Percentiles rank a stretch among this genome's conserved stretches.
These are phyloP conservation scores for Colletotrichum limetticola DNA, from an alignment of 2,329 filamentous ascomycete genomes.

Conservation along the genomic window DNA sequence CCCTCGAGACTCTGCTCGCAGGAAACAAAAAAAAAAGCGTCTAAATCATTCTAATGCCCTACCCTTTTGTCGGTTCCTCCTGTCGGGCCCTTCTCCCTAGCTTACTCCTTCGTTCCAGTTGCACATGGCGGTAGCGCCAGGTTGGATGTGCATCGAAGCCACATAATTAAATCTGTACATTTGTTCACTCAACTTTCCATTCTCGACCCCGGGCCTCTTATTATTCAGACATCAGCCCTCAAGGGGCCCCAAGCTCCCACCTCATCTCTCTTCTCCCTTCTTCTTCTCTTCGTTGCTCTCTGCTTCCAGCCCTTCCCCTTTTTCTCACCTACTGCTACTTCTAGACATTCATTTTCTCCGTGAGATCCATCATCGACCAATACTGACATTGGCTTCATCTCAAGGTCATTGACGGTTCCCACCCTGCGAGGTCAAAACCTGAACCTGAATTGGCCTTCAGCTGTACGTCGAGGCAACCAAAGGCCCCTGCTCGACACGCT, in stretches of 20 bases:
- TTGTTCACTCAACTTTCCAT: conserved; percentile 18
- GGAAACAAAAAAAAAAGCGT: not conserved
- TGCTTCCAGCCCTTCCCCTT: not conserved
- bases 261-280: not conserved
- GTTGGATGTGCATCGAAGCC: conserved; percentile 29
- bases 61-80: not conserved
- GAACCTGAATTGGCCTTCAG: not conserved
- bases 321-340: not conserved
- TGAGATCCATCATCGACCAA: not conserved
- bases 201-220: conserved; percentile 27
- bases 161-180: conserved; percentile 33
- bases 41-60: not conserved
- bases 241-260: conserved; percentile 5
- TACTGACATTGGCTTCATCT: not conserved
- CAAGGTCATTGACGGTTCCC: not conserved
- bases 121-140: conserved; percentile 22
- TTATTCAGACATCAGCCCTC: conserved; percentile 20
- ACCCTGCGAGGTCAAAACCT: not conserved
- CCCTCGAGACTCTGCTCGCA: not conserved
- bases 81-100: conserved; percentile 4
- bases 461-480: conserved; percentile 8
- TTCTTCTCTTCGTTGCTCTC: not conserved
- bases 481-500: conserved; percentile 5
- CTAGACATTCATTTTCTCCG: not conserved
- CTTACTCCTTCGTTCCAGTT: conserved; percentile 31